phyloP scores from a whole-genome alignment of 345 rosid species.

The Nasturtium officinale region DNA sequence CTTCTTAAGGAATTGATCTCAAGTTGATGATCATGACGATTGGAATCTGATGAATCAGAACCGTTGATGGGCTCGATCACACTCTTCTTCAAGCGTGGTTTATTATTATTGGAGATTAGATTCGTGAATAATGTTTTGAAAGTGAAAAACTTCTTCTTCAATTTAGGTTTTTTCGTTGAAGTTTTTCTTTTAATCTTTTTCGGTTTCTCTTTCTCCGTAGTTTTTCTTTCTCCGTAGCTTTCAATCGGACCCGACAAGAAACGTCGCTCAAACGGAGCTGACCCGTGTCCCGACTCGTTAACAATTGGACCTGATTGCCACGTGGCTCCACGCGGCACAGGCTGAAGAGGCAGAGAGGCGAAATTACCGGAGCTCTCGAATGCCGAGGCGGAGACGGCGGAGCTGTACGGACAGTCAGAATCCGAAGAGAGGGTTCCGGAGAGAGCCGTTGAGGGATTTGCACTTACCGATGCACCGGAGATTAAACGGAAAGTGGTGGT shows the following conservation, averaged over 20 bases:
- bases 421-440: slow-evolving; percentile 30
- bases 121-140: slow-evolving; percentile 47
- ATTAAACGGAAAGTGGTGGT: slow-evolving; percentile 69
- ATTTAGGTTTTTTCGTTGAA: slow-evolving; percentile 30
- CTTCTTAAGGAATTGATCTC: slow-evolving; percentile 16
- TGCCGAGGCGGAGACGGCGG: slow-evolving; percentile 59
- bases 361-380: slow-evolving; percentile 89
- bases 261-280: slow-evolving; percentile 53
- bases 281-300: slow-evolving; percentile 47
- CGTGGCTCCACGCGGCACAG: slow-evolving; percentile 60
- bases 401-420: slow-evolving; percentile 36
- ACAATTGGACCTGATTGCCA: slow-evolving; percentile 58
- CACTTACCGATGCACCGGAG: slow-evolving; percentile 94
- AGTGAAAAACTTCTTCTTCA: slow-evolving; percentile 45
- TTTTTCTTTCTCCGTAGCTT: slow-evolving; percentile 31
- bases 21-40: slow-evolving; percentile 17
- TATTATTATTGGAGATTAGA: slow-evolving; percentile 51
- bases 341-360: slow-evolving; percentile 83
- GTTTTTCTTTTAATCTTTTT: slow-evolving; percentile 32
- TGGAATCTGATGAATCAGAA: slow-evolving; percentile 42
- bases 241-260: slow-evolving; percentile 56
- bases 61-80: slow-evolving; percentile 56
- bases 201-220: slow-evolving; percentile 51
- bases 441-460: slow-evolving; percentile 79
- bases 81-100: slow-evolving; percentile 47